Evolutionary conservation across 169 alveolate genomes (phyloP), one percentile per base, ranked within the genome.

Genomic region (Plasmodium reichenowi): DNA sequence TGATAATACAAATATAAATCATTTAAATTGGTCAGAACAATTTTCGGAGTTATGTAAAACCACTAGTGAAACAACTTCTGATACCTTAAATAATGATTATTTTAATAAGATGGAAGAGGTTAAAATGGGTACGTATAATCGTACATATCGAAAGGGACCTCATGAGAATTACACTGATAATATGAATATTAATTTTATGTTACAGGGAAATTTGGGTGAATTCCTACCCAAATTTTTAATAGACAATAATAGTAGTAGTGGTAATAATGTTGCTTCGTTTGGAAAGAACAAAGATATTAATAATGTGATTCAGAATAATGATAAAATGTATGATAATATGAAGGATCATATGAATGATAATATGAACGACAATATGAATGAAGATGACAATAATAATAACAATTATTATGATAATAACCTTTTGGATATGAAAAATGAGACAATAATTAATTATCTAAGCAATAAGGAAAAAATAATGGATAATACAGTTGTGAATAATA

Each of bases 11-110:
- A 48, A 38, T 2, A 12, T 15, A 22, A 59, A 78, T 59, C 62
- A 22, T 45, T 43, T 76, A 15, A 48, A 52, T 32, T 43, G 20
- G 22, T 20, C 74, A 56, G 83, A 68, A 1, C 73, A 83, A 12
- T 83, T 47, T 54, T 83, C 83, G 15, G 91, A 83, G 38, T 15
- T 68, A 3, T 58, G 52, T 7, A 83, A 83, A 43, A 15, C 91
- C 43, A 63, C 54, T 83, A 83, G 91, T 83, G 74, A 68, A 83
- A 56, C 91, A 38, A 83, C 91, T 5, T 54, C 15, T 47, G 85
- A 83, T n/a, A 83, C 70, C 26, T 56, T 68, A 9, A 54, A 68
- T 17, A 24, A 72, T 17, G 91, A 83, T 43, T 83, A 83, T 56
- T 48, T 54, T 13, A 83, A 68, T 47, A 32, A 63, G 24, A 29